Evolutionary conservation across 139 green algal species (phyloP).

Genomic region (Micractinium conductrix): DNA sequence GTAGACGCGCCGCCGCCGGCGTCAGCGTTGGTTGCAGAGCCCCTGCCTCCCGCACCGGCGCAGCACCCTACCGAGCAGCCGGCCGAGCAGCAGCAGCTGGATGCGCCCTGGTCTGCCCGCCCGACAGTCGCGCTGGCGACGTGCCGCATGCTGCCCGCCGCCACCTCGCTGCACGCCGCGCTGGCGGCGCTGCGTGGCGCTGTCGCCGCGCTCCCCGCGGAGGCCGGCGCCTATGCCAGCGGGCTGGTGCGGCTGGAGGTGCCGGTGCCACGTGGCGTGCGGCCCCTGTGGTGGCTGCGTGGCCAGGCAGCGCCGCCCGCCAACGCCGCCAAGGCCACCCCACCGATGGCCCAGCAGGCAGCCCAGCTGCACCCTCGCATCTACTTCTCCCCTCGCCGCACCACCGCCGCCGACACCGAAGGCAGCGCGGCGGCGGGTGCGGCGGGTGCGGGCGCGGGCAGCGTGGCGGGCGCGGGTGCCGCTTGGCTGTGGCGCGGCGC

Average conservation of each 20-base stretch:
- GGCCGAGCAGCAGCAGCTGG: background rate
- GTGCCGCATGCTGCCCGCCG: background rate
- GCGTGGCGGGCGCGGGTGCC: conserved; percentile 73
- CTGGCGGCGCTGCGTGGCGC: conserved; percentile 27
- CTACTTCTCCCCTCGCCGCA: conserved; percentile 82
- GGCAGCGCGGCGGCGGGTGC: conserved; percentile 57
- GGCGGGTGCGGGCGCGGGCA: conserved; percentile 48
- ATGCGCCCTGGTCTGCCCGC: too few relatives aligned
- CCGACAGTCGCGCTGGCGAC: background rate
- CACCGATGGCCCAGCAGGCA: background rate
- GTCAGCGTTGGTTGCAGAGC: background rate
- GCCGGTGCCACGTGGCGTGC: conserved; percentile 39
- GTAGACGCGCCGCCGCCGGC: background rate
- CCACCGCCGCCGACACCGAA: conserved; percentile 71
- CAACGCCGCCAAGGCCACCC: background rate
- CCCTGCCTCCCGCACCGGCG: too few relatives aligned
- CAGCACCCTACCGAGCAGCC: background rate
- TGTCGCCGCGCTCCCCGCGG: background rate
- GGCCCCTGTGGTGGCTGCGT: conserved; percentile 58
- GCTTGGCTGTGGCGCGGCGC: conserved; percentile 83
- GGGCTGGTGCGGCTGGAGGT: conserved; percentile 58
- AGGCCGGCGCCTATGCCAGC: conserved; percentile 34
- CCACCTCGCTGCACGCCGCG: conserved; percentile 27
- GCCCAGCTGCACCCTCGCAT: conserved; percentile 45
- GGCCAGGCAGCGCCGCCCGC: conserved; percentile 28